A percentile compares a stretch with the other conserved stretches of the same genome.
Evolutionary conservation across 805 yeast species (phyloP).

Genomic region (Lachancea lanzarotensis): DNA sequence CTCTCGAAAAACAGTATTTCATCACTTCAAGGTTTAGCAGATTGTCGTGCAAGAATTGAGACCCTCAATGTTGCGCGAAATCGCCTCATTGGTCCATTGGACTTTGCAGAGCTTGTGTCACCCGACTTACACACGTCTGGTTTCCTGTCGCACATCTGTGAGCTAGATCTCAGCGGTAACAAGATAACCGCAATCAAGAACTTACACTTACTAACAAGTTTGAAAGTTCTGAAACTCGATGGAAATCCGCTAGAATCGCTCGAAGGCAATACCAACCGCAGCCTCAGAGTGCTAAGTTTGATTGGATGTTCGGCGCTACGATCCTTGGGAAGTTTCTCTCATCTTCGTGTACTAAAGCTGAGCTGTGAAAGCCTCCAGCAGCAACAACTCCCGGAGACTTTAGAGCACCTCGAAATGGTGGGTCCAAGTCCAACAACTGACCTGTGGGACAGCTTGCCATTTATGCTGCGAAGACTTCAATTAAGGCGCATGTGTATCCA

Average conservation of each 20-base stretch:
- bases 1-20: slow-evolving; percentile 20
- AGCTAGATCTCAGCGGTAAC: slow-evolving; percentile 22
- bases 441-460: slow-evolving; percentile 3
- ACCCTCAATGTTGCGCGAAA: slow-evolving; percentile 20
- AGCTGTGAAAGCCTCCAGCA: slow-evolving; percentile 6
- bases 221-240: slow-evolving; percentile 19
- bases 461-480: slow-evolving; percentile 6
- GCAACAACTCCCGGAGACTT: slow-evolving; percentile 4
- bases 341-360: slow-evolving; percentile 5
- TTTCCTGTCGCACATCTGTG: slow-evolving; percentile 20
- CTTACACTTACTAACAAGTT: slow-evolving; percentile 13
- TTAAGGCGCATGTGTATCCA: neutral
- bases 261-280: slow-evolving; percentile 5
- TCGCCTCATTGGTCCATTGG: slow-evolving; percentile 19
- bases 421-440: slow-evolving; percentile 11
- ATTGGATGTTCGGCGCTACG: slow-evolving; percentile 4
- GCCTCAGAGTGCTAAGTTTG: slow-evolving; percentile 1
- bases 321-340: slow-evolving; percentile 7
- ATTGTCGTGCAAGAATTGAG: slow-evolving; percentile 12
- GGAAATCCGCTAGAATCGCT: slow-evolving; percentile 21
- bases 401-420: slow-evolving; percentile 9
- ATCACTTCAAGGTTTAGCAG: slow-evolving; percentile 17
- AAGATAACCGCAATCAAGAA: slow-evolving; percentile 19
- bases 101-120: slow-evolving; percentile 19
- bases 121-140: slow-evolving; percentile 6